These are phyloP conservation scores for Ustilago xerochloae DNA, from an alignment of 1,284 basidiomycete genomes.

Conservation along the genomic window DNA sequence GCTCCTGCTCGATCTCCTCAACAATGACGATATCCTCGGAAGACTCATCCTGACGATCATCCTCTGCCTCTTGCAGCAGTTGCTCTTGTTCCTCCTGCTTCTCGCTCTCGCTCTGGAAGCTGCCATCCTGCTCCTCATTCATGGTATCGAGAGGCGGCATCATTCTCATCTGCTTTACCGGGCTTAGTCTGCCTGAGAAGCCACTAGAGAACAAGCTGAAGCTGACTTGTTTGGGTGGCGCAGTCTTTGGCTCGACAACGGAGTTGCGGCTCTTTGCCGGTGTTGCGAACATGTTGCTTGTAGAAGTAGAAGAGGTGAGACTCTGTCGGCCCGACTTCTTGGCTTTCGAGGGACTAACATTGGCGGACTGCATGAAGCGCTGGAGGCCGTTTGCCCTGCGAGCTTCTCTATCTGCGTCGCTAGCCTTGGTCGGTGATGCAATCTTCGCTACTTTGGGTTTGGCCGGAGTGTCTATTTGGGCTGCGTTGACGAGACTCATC, in stretches of 20 bases:
- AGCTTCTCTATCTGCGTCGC: constrained; percentile 21
- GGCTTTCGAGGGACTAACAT: constrained; percentile 25
- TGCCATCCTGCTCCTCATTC: constrained; percentile 42
- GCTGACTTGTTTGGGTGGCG: constrained; percentile 46
- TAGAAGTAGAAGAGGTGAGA: constrained; percentile 20
- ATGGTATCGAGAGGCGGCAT: constrained; percentile 45
- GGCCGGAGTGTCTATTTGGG: constrained; percentile 43
- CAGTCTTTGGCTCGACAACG: constrained; percentile 28
- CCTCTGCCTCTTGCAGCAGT: not conserved
- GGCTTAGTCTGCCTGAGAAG: constrained; percentile 30
- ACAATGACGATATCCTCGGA: constrained; percentile 36
- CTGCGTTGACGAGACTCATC: constrained; percentile 51
- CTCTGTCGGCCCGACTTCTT: constrained; percentile 29
- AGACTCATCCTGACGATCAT: constrained; percentile 19
- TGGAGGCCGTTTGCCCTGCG: constrained; percentile 32
- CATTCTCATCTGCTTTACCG: constrained; percentile 50
- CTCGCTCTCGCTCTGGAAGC: constrained; percentile 26
- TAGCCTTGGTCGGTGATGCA: constrained; percentile 9
- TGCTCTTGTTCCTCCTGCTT: not conserved
- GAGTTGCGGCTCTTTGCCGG: constrained; percentile 25
- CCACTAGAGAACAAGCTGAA: constrained; percentile 38
- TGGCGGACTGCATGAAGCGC: constrained; percentile 42
- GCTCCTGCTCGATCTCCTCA: constrained; percentile 37
- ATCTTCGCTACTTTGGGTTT: constrained; percentile 15
- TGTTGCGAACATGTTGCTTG: constrained; percentile 26